Percentiles rank a stretch among this genome's conserved stretches.
Evolutionary conservation across 257 asterid genomes (phyloP).

Genomic region (Ajuga chamaepitys): DNA sequence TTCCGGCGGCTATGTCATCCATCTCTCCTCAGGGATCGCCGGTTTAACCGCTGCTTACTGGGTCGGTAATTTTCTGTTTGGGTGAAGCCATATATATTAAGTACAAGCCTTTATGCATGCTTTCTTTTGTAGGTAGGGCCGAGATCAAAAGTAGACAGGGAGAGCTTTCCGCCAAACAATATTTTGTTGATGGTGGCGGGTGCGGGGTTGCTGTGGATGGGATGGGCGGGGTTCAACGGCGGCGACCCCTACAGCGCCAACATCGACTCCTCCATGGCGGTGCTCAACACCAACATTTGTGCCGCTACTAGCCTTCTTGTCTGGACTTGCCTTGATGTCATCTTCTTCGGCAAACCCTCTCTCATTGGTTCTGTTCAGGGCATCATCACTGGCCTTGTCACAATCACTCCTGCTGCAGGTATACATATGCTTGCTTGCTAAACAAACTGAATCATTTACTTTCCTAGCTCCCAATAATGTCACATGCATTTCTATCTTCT

Average conservation of each 20-base stretch:
- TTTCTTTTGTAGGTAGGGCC: conserved; percentile 49
- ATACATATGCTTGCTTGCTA: neutral
- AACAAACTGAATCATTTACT: too few relatives aligned
- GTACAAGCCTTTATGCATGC: neutral
- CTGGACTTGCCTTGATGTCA: conserved; percentile 70
- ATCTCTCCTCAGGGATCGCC: conserved; percentile 61
- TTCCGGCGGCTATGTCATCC: conserved; percentile 63
- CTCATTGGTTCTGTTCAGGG: conserved; percentile 69
- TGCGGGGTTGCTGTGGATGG: conserved; percentile 72
- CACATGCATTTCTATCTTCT: too few relatives aligned
- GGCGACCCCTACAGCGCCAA: conserved; percentile 70
- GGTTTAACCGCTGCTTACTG: conserved; percentile 63
- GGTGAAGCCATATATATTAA: too few relatives aligned
- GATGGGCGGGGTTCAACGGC: conserved; percentile 77
- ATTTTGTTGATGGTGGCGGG: conserved; percentile 51
- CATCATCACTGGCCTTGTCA: conserved; percentile 67
- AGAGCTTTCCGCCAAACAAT: conserved; percentile 62
- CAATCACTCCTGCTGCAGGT: conserved; percentile 76
- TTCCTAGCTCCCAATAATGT: too few relatives aligned
- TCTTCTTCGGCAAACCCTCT: conserved; percentile 54
- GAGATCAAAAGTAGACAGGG: conserved; percentile 37
- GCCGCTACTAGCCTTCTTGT: conserved; percentile 74
- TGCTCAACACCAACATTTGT: conserved; percentile 62
- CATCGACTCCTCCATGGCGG: conserved; percentile 65
- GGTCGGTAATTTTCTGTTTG: conserved; percentile 22